A percentile compares a stretch with the other conserved stretches of the same genome.
These are phyloP conservation scores for Cyclotella sp. DNA, from an alignment of 108 stramenopile species.

Conservation along the genomic window DNA sequence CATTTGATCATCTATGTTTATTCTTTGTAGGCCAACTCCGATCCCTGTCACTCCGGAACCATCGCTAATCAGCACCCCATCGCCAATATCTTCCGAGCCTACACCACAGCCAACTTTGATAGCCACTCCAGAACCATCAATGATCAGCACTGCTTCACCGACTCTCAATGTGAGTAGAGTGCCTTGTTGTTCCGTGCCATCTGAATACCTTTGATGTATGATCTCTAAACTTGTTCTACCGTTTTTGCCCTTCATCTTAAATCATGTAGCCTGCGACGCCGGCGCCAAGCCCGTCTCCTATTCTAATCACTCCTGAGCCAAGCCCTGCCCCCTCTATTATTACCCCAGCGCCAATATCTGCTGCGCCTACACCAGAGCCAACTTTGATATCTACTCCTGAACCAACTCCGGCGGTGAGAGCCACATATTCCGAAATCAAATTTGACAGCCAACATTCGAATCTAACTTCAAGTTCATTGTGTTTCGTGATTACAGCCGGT, in stretches of 20 bases:
- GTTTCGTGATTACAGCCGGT: not conserved
- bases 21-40: constrained; percentile 4
- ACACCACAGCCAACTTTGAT: constrained; percentile 2
- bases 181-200: not conserved
- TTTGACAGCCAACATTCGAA: not conserved
- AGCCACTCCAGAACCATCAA: not conserved
- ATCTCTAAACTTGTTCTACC: not conserved
- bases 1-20: not conserved
- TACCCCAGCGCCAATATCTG: constrained; percentile 8
- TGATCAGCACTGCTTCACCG: not conserved
- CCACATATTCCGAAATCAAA: not conserved
- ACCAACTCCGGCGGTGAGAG: constrained; percentile 10
- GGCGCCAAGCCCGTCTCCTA: not conserved
- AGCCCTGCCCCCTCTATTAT: constrained; percentile 6
- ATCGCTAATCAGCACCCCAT: not conserved
- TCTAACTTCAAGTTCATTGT: not conserved
- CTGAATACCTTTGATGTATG: not conserved
- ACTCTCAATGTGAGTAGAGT: not conserved
- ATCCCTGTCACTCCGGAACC: not conserved
- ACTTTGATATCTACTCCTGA: not conserved
- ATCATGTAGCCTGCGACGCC: not conserved
- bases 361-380: constrained; percentile 20
- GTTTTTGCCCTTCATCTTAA: not conserved
- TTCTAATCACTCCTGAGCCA: constrained; percentile 15
- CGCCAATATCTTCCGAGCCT: no score